These are phyloP conservation scores for Aspergillus sp. DNA, from an alignment of 2,329 filamentous ascomycete species.

Conservation along the genomic window DNA sequence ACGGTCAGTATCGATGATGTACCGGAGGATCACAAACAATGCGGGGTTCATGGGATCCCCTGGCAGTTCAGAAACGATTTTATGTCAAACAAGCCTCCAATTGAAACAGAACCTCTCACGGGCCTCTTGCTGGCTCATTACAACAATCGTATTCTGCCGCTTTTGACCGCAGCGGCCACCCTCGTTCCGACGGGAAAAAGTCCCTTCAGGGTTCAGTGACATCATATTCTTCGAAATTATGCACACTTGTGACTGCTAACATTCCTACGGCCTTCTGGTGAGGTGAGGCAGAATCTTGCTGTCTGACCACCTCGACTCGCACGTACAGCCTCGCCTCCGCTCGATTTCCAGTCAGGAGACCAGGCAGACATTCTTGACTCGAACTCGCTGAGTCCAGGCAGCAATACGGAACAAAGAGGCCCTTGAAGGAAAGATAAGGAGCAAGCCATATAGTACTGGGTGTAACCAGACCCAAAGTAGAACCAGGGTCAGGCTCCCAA, in stretches of 20 bases:
- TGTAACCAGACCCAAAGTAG: background rate
- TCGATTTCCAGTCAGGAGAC: background rate
- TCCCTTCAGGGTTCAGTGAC: constrained; percentile 4
- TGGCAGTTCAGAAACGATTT: background rate
- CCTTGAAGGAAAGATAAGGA: background rate
- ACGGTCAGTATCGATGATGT: background rate
- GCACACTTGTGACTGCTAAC: background rate
- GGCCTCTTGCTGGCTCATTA: constrained; percentile 3
- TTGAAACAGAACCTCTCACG: background rate
- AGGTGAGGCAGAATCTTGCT: background rate
- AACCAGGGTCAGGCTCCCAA: background rate
- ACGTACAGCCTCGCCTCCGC: background rate
- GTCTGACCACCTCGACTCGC: background rate
- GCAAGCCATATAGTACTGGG: background rate
- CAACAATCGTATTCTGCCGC: constrained; percentile 3
- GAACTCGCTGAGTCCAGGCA: background rate
- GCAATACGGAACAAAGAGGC: background rate
- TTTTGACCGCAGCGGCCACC: constrained; percentile 4
- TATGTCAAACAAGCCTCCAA: constrained; percentile 3
- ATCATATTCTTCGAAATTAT: background rate
- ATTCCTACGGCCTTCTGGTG: background rate
- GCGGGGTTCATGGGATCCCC: background rate
- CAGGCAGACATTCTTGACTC: background rate
- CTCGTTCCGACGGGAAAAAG: constrained; percentile 1
- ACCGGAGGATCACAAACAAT: background rate